These are phyloP conservation scores for Exobasidium cylindrosporum DNA, from an alignment of 1,284 basidiomycete species.

Conservation along the genomic window DNA sequence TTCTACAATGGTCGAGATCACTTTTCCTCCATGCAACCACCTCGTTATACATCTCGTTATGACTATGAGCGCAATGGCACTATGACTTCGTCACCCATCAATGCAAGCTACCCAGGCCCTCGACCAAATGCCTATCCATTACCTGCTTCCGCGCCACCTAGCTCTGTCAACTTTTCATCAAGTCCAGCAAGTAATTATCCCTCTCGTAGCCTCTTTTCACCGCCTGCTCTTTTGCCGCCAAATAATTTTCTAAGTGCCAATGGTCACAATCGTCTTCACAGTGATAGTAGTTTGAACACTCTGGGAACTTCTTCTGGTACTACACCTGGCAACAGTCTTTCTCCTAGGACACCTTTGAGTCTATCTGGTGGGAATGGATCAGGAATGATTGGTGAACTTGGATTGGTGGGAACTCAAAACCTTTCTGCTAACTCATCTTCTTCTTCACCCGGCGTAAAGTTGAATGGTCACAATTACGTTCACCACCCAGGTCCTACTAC, in stretches of 20 bases:
- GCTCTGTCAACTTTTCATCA: neutral
- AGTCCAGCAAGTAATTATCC: neutral
- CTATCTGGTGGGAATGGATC: constrained; percentile 7
- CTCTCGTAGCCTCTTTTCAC: constrained; percentile 1
- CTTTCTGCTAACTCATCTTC: neutral
- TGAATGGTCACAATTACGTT: constrained; percentile 8
- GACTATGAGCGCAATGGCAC: constrained; percentile 4
- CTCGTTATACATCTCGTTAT: constrained; percentile 8
- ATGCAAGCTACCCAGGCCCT: neutral
- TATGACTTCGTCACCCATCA: neutral
- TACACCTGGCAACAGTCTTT: constrained; percentile 17
- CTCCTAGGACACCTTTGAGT: constrained; percentile 31
- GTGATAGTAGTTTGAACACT: constrained; percentile 28
- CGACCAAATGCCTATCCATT: neutral
- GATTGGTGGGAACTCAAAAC: neutral
- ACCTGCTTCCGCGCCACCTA: neutral
- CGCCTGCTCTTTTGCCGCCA: constrained; percentile 21
- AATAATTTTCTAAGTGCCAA: constrained; percentile 13
- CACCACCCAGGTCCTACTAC: constrained; percentile 16
- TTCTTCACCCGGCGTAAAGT: constrained; percentile 11
- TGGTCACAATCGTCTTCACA: constrained; percentile 30
- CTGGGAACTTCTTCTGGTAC: constrained; percentile 20
- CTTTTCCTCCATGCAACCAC: constrained; percentile 1
- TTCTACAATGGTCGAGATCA: constrained; percentile 3
- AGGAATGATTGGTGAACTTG: neutral